Conservation (phyloP, 805 yeast genomes). For the Komagataella kurtzmanii region DNA sequence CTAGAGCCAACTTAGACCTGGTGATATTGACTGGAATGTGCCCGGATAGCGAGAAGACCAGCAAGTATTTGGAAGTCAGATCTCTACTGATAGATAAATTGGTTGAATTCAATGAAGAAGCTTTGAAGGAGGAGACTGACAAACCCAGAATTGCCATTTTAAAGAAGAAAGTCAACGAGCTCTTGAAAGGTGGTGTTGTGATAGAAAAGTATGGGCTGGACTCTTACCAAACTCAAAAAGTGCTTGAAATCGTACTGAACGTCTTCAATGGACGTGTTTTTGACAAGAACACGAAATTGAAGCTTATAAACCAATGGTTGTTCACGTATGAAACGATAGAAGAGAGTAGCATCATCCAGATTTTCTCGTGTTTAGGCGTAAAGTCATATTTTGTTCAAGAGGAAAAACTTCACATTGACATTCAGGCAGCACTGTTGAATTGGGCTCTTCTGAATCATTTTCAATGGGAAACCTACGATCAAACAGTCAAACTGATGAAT, state of each 20-base stretch:
- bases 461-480: background rate
- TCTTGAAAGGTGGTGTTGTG: background rate
- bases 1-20: background rate
- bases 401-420: background rate
- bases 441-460: background rate
- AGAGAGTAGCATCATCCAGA: background rate
- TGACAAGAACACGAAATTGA: background rate
- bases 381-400: background rate
- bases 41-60: background rate
- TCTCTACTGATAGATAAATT: background rate
- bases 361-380: background rate
- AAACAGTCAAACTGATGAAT: background rate
- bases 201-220: background rate
- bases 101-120: background rate
- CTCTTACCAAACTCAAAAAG: background rate
- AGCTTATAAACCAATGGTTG: background rate
- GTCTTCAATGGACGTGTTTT: background rate
- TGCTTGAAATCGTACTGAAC: background rate
- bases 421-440: background rate
- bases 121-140: background rate
- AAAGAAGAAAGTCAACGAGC: background rate
- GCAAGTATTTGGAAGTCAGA: background rate
- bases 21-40: background rate
- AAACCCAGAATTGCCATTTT: background rate
- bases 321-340: background rate